These are phyloP conservation scores for Pholiota conissans DNA, from an alignment of 768 basidiomycete genomes.

Conservation along the genomic window DNA sequence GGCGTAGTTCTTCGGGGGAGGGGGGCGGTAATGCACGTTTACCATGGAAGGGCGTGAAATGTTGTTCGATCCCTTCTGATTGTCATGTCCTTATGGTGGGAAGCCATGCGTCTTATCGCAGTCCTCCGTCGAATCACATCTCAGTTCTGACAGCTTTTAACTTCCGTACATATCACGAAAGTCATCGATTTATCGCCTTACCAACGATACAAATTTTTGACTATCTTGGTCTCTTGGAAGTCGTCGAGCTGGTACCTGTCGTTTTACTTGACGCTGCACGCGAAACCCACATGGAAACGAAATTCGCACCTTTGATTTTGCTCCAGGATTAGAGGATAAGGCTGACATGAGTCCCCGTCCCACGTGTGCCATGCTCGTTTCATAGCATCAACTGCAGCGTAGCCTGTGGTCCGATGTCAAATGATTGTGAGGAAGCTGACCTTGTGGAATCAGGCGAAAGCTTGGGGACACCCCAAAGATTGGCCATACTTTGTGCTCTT, in stretches of 20 bases:
- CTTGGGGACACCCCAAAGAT: background rate
- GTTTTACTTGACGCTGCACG: background rate
- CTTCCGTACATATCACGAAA: background rate
- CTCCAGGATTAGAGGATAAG: background rate
- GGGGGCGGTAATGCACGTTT: too few relatives aligned
- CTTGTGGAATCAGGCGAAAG: too few relatives aligned
- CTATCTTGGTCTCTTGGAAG: background rate
- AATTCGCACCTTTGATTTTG: background rate
- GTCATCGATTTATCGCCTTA: background rate
- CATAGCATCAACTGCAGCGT: background rate
- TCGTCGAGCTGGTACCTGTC: background rate
- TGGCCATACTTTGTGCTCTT: too few relatives aligned
- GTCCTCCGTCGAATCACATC: background rate
- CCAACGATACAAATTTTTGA: background rate
- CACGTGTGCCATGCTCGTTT: background rate
- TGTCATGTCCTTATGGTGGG: background rate
- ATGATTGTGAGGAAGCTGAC: background rate
- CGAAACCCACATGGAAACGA: slow-evolving; percentile 2
- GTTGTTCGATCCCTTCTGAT: background rate
- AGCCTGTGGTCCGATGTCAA: background rate
- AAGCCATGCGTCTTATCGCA: slow-evolving; percentile 4
- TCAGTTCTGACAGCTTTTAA: slow-evolving; percentile 2
- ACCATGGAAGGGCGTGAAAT: too few relatives aligned
- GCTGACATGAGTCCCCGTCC: background rate
- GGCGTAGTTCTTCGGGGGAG: too few relatives aligned